A percentile compares a stretch with the other conserved stretches of the same genome.
These are phyloP conservation scores for Kernera saxatilis DNA, from an alignment of 345 rosid genomes.

Conservation along the genomic window DNA sequence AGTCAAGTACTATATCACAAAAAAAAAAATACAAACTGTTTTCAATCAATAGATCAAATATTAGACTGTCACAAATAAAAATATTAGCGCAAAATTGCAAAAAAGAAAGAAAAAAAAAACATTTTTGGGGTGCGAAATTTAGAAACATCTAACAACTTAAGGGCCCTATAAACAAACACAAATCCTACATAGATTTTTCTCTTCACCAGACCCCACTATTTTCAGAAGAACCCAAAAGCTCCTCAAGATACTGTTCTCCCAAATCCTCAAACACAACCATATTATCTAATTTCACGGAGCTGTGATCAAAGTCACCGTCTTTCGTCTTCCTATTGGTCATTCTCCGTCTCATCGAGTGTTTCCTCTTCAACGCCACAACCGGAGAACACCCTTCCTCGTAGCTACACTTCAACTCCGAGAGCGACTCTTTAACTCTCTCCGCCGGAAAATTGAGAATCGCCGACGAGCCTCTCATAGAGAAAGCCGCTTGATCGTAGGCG, in stretches of 20 bases:
- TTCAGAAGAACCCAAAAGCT: conserved; percentile 46
- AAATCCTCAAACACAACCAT: conserved; percentile 73
- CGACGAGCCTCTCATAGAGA: conserved; percentile 53
- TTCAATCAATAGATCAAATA: not conserved
- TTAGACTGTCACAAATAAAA: not conserved
- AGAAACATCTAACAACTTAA: not conserved
- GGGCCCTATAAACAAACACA: conserved; percentile 11
- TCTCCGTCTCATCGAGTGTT: conserved; percentile 68
- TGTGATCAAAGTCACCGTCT: conserved; percentile 27
- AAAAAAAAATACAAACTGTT: not conserved
- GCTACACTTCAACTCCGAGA: conserved; percentile 46
- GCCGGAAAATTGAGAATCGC: conserved; percentile 62
- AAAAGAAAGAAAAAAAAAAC: not conserved
- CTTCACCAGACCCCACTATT: conserved; percentile 30
- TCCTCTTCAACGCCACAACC: conserved; percentile 79
- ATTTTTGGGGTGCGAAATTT: not conserved
- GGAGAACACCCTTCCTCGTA: conserved; percentile 71
- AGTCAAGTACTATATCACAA: not conserved
- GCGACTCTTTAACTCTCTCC: conserved; percentile 65
- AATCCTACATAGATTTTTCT: not conserved
- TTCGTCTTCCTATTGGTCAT: conserved; percentile 34
- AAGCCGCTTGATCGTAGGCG: conserved; percentile 75
- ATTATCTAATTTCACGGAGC: conserved; percentile 37
- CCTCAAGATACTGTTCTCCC: conserved; percentile 70
- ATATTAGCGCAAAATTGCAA: not conserved